Evolutionary conservation across 2,329 filamentous ascomycete species (phyloP).

Genomic region (Sclerotinia nivalis): DNA sequence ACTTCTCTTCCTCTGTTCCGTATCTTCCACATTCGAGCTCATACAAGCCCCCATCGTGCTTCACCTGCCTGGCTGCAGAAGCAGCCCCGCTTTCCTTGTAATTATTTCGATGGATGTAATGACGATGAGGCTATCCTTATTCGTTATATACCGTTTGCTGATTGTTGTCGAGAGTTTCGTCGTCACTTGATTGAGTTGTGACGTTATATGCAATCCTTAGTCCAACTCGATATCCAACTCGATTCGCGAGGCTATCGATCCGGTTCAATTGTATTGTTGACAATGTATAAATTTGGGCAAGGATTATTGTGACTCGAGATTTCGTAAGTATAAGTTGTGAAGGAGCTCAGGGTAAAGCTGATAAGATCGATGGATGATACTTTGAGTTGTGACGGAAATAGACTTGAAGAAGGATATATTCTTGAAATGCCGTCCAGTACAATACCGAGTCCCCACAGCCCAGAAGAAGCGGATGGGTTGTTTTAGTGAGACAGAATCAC

Average conservation of each 20-base stretch:
- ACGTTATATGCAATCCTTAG: conserved; percentile 14
- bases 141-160: neutral
- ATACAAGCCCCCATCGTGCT: conserved; percentile 86
- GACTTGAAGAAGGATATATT: conserved; percentile 15
- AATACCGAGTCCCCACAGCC: conserved; percentile 18
- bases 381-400: conserved; percentile 11
- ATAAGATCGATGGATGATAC: conserved; percentile 1
- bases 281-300: neutral
- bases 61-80: conserved; percentile 33
- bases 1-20: conserved; percentile 92
- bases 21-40: conserved; percentile 79
- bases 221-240: conserved; percentile 20
- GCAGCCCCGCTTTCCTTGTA: conserved; percentile 34
- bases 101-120: conserved; percentile 21
- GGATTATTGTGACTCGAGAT: conserved; percentile 11
- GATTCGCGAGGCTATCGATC: conserved; percentile 15
- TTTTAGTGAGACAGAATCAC: conserved; percentile 8
- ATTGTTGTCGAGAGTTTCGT: neutral
- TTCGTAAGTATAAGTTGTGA: neutral
- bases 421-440: conserved; percentile 12
- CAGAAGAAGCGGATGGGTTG: conserved; percentile 10
- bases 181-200: conserved; percentile 5
- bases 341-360: neutral
- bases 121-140: neutral
- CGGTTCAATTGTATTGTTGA: neutral